Evolutionary conservation across 305 asterid species (phyloP).

Genomic region (Caryopteris hybrid): DNA sequence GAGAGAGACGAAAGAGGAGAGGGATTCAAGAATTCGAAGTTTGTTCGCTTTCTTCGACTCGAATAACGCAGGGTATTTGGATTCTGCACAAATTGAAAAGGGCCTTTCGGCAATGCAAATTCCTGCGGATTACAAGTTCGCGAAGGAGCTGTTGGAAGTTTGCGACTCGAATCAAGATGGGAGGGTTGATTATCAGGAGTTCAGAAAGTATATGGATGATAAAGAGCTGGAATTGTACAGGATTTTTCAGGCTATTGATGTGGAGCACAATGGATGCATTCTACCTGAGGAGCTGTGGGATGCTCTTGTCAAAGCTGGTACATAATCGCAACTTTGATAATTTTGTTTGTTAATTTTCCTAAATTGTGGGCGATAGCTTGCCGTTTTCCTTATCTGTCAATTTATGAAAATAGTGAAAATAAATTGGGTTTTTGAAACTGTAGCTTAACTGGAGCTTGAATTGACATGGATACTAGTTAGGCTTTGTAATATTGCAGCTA

Average conservation of each 20-base stretch:
- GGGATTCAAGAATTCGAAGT: constrained; percentile 73
- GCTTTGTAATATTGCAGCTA: background rate
- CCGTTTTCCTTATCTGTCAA: background rate
- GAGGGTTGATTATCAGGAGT: constrained; percentile 88
- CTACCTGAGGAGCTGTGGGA: constrained; percentile 98
- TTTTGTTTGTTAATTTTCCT: background rate
- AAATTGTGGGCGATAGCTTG: background rate
- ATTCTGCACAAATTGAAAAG: constrained; percentile 60
- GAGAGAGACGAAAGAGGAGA: constrained; percentile 77
- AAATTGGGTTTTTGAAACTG: background rate
- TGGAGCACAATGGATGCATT: constrained; percentile 96
- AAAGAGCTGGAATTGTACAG: constrained; percentile 91
- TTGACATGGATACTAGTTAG: constrained; percentile 2
- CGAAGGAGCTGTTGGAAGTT: constrained; percentile 83
- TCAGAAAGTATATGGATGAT: constrained; percentile 96
- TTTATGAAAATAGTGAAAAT: background rate
- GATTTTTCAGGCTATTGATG: constrained; percentile 96
- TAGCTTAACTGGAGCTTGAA: background rate
- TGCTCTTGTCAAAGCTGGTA: constrained; percentile 98
- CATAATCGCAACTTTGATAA: constrained; percentile 10
- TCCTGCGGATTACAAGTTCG: constrained; percentile 92
- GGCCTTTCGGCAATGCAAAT: constrained; percentile 93
- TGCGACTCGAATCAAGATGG: constrained; percentile 92
- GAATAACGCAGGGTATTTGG: constrained; percentile 67
- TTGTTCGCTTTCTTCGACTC: constrained; percentile 80